Percentiles rank a stretch among this genome's conserved stretches.
These are phyloP conservation scores for Tuctoria greenei DNA, from an alignment of 176 grass and related monocot genomes.

Conservation along the genomic window DNA sequence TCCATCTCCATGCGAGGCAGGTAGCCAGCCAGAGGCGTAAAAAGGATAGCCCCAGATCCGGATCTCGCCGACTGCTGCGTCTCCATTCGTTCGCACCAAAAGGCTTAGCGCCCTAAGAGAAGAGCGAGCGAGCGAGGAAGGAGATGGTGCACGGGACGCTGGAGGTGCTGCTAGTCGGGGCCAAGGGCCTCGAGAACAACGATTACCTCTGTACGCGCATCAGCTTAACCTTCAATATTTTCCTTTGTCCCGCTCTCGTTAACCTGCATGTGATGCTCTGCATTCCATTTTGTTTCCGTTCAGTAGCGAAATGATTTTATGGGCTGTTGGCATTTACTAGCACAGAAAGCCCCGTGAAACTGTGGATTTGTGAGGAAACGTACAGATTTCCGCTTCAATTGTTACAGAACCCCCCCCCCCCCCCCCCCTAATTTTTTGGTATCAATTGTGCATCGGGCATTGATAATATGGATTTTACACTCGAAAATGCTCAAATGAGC, in stretches of 20 bases:
- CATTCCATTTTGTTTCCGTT: neutral
- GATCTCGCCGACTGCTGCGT: slow-evolving; percentile 10
- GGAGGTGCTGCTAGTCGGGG: slow-evolving; percentile 68
- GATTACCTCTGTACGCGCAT: slow-evolving; percentile 58
- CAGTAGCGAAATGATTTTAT: neutral
- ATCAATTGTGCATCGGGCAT: neutral
- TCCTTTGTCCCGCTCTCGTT: neutral
- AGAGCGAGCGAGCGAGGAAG: neutral
- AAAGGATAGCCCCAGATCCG: slow-evolving; percentile 9
- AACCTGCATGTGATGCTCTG: neutral
- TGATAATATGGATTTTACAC: neutral
- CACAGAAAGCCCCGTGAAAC: neutral
- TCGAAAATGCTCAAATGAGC: neutral
- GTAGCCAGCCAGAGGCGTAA: neutral
- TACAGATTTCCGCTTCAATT: neutral
- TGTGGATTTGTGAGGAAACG: neutral
- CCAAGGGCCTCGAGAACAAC: slow-evolving; percentile 78
- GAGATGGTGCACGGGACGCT: slow-evolving; percentile 68
- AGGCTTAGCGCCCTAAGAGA: neutral
- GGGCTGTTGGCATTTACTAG: neutral
- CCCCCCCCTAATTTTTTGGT: too few species aligned
- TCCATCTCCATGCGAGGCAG: neutral
- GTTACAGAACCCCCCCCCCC: too few species aligned
- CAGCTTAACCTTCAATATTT: neutral
- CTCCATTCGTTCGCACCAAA: slow-evolving; percentile 8